Conservation (phyloP, 305 asterid species). For the Fraxinus platypoda region DNA sequence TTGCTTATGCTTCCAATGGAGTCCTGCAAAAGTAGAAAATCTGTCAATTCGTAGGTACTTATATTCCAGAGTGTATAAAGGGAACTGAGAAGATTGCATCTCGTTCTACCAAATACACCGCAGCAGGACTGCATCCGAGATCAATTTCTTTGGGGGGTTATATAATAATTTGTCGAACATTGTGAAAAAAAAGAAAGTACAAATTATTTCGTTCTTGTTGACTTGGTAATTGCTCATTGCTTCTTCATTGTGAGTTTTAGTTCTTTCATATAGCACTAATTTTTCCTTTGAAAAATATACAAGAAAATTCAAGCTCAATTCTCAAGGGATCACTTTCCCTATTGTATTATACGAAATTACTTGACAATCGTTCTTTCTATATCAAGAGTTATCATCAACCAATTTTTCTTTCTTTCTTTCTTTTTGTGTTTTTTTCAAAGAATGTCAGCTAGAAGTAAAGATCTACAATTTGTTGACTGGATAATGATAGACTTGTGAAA, state of each 20-base stretch:
- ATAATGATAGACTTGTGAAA: neutral
- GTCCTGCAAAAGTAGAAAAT: constrained; percentile 30
- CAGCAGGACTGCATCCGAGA: neutral
- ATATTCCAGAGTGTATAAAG: neutral
- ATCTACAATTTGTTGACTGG: neutral
- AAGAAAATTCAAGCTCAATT: neutral
- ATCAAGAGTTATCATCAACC: neutral
- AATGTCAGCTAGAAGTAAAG: neutral
- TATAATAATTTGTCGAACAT: neutral
- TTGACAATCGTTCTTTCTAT: neutral
- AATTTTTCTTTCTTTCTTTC: neutral
- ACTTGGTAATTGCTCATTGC: neutral
- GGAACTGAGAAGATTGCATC: neutral
- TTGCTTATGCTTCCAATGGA: constrained; percentile 35
- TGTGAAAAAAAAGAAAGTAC: neutral
- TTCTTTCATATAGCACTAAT: neutral
- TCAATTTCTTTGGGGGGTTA: neutral
- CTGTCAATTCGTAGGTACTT: neutral
- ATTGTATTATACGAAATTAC: neutral
- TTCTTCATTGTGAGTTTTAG: neutral
- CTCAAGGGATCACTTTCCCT: neutral
- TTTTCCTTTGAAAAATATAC: neutral
- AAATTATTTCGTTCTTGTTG: neutral
- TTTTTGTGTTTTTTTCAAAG: neutral
- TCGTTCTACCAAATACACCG: neutral